Conservation (phyloP, 2,329 filamentous ascomycete species). For the Didymella exigua region DNA sequence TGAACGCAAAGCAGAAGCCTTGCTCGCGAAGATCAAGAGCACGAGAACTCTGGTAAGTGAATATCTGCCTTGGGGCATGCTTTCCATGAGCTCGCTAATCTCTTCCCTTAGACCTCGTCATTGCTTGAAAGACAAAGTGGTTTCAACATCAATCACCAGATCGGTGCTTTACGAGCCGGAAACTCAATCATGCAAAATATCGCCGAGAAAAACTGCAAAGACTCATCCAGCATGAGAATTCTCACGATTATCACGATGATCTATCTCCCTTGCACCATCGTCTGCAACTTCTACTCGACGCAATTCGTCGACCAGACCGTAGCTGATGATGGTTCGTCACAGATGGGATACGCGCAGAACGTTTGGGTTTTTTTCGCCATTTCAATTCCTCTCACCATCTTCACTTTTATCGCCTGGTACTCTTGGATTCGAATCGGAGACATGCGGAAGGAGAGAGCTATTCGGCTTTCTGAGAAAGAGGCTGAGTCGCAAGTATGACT, state of each 20-base stretch:
- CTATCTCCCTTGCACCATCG: slow-evolving; percentile 32
- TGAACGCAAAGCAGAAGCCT: neutral
- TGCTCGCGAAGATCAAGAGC: neutral
- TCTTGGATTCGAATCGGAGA: slow-evolving; percentile 14
- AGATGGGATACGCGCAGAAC: slow-evolving; percentile 25
- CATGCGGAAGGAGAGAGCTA: neutral
- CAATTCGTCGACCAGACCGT: slow-evolving; percentile 30
- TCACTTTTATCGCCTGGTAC: slow-evolving; percentile 30
- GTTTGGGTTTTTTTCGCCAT: slow-evolving; percentile 33
- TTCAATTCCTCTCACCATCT: slow-evolving; percentile 28
- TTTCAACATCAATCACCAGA: slow-evolving; percentile 26
- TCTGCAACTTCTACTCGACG: slow-evolving; percentile 35
- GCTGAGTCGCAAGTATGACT: neutral
- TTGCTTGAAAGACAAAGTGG: slow-evolving; percentile 26
- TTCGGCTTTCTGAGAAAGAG: neutral
- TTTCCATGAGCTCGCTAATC: neutral
- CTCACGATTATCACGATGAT: slow-evolving; percentile 35
- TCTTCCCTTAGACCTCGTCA: slow-evolving; percentile 21
- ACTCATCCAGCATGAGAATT: slow-evolving; percentile 31
- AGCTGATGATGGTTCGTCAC: slow-evolving; percentile 1
- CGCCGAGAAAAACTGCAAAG: slow-evolving; percentile 29
- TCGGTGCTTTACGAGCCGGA: slow-evolving; percentile 22
- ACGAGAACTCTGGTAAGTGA: slow-evolving; percentile 4
- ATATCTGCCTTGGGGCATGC: too few relatives aligned
- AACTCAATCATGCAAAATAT: slow-evolving; percentile 28